These are phyloP conservation scores for Gynandropsis gynandra DNA, from an alignment of 345 rosid species.

Conservation along the genomic window DNA sequence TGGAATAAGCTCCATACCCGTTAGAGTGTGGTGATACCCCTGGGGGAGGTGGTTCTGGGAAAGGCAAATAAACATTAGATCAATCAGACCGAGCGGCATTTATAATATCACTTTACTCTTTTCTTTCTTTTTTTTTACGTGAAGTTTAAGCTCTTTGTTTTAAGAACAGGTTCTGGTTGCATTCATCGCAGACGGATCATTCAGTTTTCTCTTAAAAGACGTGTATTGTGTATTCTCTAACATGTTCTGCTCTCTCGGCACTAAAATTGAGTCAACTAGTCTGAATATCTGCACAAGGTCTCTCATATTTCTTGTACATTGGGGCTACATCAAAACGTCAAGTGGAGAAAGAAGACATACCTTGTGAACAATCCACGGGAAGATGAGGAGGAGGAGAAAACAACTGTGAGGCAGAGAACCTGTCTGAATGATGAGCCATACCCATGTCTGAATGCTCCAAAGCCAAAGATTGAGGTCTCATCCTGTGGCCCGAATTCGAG, in stretches of 20 bases:
- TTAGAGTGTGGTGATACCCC: conserved; percentile 43
- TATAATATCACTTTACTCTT: conserved; percentile 6
- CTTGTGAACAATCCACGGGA: conserved; percentile 27
- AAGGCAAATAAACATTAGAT: background rate
- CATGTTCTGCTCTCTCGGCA: too few relatives aligned
- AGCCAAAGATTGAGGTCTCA: conserved; percentile 32
- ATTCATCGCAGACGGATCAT: too few relatives aligned
- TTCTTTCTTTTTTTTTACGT: background rate
- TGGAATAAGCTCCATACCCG: conserved; percentile 43
- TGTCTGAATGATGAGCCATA: conserved; percentile 27
- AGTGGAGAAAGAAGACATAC: conserved; percentile 20
- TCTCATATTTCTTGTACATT: background rate
- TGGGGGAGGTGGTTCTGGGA: conserved; percentile 45
- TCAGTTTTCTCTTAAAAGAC: too few relatives aligned
- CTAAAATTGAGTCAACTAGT: background rate
- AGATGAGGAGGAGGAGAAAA: conserved; percentile 29
- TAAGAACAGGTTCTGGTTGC: too few relatives aligned
- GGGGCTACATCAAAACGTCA: background rate
- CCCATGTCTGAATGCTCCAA: conserved; percentile 29
- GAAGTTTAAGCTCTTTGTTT: too few relatives aligned
- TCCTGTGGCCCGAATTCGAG: conserved; percentile 29
- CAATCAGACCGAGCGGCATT: background rate
- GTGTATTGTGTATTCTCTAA: too few relatives aligned
- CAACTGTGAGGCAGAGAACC: conserved; percentile 28
- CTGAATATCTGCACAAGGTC: background rate